Percentiles rank a stretch among this genome's conserved stretches.
Conservation (phyloP, 2,329 filamentous ascomycete species). For the Cercospora janseana region DNA sequence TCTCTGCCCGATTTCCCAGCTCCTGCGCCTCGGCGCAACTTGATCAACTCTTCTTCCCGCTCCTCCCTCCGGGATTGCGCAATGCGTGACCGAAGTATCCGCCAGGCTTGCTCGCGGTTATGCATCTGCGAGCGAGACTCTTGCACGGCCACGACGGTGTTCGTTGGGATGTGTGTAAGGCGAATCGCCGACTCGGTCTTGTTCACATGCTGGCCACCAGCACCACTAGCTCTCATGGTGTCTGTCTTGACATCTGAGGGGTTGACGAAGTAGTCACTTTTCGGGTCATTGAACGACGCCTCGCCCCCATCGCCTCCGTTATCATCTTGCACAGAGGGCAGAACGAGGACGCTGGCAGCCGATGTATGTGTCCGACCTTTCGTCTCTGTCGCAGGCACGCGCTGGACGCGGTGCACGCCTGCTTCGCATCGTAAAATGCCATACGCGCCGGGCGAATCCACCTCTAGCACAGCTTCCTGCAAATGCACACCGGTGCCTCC, state of each 20-base stretch:
- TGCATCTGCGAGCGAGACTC: constrained; percentile 86
- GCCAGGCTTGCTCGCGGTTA: constrained; percentile 86
- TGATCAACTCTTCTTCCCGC: constrained; percentile 75
- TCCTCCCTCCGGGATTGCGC: constrained; percentile 78
- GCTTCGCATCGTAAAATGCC: constrained; percentile 80
- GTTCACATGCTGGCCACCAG: constrained; percentile 96
- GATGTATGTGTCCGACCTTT: constrained; percentile 92
- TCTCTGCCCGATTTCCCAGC: constrained; percentile 79
- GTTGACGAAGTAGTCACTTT: constrained; percentile 87
- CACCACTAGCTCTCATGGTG: constrained; percentile 87
- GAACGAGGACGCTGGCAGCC: constrained; percentile 85
- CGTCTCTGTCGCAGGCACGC: constrained; percentile 85
- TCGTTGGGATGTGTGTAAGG: constrained; percentile 84
- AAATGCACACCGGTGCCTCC: constrained; percentile 65
- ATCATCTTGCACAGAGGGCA: constrained; percentile 72
- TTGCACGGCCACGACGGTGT: constrained; percentile 85
- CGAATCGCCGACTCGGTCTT: constrained; percentile 95
- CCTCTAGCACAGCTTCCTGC: constrained; percentile 82
- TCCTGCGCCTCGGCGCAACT: constrained; percentile 72
- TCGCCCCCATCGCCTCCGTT: constrained; percentile 51
- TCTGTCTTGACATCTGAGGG: constrained; percentile 78
- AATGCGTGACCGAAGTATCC: constrained; percentile 74
- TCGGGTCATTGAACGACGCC: constrained; percentile 72
- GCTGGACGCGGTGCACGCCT: constrained; percentile 92
- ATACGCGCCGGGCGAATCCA: constrained; percentile 75